Base-by-base conservation (phyloP, 225 moss, liverwort and hornwort genomes). In the Thuidium tamariscinum region DNA sequence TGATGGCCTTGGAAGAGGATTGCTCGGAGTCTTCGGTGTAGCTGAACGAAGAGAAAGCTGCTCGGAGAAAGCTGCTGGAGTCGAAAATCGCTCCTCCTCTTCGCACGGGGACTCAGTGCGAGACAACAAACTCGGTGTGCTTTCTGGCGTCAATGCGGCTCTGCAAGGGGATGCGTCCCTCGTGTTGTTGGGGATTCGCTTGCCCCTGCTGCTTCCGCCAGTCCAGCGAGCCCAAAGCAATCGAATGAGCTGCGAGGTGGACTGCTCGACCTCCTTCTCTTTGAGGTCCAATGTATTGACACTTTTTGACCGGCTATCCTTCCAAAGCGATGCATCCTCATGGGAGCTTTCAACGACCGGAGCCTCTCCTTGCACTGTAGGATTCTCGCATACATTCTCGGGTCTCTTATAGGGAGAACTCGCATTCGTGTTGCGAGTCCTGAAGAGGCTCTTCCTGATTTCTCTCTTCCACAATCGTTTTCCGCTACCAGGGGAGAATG, bases 141-240 rank as follows among this genome's bases (percentile, higher is more conserved):
- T 70, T 69, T 88, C 86, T n/a, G 77, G 46, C 46, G 75, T 63
- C 56, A 36, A 77, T 23, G 75, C 21, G 30, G 49, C n/a, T 49
- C 84, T 76, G 71, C 80, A 69, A 26, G 80, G 80, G 30, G 84
- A 70, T n/a, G 49, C 49, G 29, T 86, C 84, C 42, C 83, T 25
- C 42, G 18, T 46, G 57, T 21, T 62, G 81, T 44, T 62, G n/a
- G 78, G 76, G 41, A 14, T 41, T 59, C 87, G 90, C 70, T 65
- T 92, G 39, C 84, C 51, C 78, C 46, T 91, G 65, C 85, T 89
- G 76, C 90, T 87, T 75, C 89, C 92, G 12, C 92, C 86, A 69
- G 86, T 92, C 92, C 92, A 92, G 46, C 89, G 90, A 78, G 83
- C 67, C 92, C 92, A 92, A 49, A 92, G 83, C 46, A 89, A 54